Base-by-base conservation (phyloP, 2,329 filamentous ascomycete species). In the Diaporthe amygdali region DNA sequence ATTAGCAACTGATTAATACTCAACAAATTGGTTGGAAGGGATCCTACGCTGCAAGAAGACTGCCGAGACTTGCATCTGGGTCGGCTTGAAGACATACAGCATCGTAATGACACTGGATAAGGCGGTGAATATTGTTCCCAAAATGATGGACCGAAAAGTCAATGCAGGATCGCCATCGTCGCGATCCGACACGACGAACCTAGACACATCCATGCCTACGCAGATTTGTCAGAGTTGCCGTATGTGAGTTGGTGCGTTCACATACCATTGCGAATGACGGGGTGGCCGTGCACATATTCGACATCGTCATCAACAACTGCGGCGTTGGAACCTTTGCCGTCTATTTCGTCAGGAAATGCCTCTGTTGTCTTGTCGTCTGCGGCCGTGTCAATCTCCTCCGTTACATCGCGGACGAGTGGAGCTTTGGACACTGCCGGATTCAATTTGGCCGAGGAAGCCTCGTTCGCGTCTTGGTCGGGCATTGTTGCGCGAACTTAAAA, bases 11-110 rank as follows among this genome's bases (percentile, higher is more conserved):
- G 4, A 61, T 15, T 22, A 17, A 22, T 8, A 2, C 5, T 9
- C 4, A 12, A 14, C 5, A 5, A 32, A 6, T 15, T 1, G 10
- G 17, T 8, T 30, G 10, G 3, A 20, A 25, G 7, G 17, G 37
- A 10, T 30, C 55, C 4, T 61, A 61, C 55, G 55, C 37, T 61
- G 55, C 39, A 61, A 46, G 39, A 61, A 61, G 17, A 61, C 55
- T 5, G 55, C 55, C 55, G 55, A 61, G 39, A 61, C 55, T 37
- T 61, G 55, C 55, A 61, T 61, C 55, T 61, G 25, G 30, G 39
- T 44, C 5, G 39, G 55, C 39, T 61, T 61, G 55, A 61, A 61
- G 5, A 61, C 55, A 20, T 61, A 61, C 9, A 61, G 37, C 55
- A 61, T 61, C 4, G 55, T 61, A 25, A 61, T 61, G 17, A 61